phyloP scores from a whole-genome alignment of 1,284 basidiomycete species.

The Binderoboletus segoi region DNA sequence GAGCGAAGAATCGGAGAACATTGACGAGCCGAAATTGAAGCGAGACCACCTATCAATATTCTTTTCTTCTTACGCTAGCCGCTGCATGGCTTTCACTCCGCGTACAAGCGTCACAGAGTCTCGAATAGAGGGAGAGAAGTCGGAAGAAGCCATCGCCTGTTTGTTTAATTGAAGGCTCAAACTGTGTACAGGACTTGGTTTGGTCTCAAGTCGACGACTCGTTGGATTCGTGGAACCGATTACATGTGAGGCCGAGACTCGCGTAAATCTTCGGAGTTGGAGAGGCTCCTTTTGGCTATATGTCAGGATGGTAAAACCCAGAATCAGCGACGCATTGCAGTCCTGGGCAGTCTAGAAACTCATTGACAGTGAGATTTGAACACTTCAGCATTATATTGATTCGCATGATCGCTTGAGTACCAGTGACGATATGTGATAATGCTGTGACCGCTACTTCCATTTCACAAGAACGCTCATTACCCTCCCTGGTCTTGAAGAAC shows the following conservation, averaged over 20 bases:
- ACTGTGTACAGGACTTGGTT: background rate
- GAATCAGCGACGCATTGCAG: too few relatives aligned
- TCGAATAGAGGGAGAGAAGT: constrained; percentile 12
- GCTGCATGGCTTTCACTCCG: constrained; percentile 2
- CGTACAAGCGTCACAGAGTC: background rate
- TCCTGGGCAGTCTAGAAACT: background rate
- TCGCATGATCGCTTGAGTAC: background rate
- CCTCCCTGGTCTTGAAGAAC: background rate
- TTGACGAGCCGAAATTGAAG: constrained; percentile 2
- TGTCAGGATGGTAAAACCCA: background rate
- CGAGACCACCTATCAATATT: constrained; percentile 8
- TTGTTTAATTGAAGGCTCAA: background rate
- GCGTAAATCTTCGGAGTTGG: constrained; percentile 17
- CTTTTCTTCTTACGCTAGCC: constrained; percentile 8
- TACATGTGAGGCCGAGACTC: constrained; percentile 19
- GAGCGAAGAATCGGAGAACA: background rate
- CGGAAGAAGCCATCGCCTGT: background rate
- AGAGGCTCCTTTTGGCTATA: background rate
- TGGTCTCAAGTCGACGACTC: background rate
- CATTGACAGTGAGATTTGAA: too few relatives aligned
- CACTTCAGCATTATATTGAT: too few relatives aligned
- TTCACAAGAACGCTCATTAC: constrained; percentile 14
- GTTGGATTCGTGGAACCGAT: constrained; percentile 17
- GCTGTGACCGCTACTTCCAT: constrained; percentile 16
- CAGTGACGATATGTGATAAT: too few relatives aligned